Percentiles rank a stretch among this genome's conserved stretches.
Conservation (phyloP, 202 grass and related monocot species). For the Bolboschoenoplectus hybrid region DNA sequence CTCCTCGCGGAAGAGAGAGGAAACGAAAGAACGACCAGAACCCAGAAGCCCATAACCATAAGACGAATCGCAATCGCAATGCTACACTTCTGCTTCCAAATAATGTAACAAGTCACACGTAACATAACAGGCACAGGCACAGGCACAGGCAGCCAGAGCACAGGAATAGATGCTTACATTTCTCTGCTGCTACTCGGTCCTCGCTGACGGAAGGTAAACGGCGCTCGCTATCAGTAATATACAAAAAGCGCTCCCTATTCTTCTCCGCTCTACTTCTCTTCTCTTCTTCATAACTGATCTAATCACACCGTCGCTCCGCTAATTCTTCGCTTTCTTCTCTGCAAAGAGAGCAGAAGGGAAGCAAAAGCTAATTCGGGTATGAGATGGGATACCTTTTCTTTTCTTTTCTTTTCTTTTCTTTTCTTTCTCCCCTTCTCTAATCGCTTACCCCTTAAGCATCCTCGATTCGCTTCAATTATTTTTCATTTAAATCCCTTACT, state of each 20-base stretch:
- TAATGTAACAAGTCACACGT: no score
- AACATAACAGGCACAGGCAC: no score
- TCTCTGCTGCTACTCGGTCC: no score
- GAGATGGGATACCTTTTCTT: slow-evolving; percentile 22
- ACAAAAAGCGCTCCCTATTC: not conserved
- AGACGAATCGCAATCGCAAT: no score
- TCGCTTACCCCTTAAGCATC: slow-evolving; percentile 34
- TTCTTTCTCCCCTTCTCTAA: slow-evolving; percentile 9
- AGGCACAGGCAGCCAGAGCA: no score
- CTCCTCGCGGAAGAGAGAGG: no score
- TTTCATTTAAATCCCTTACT: not conserved
- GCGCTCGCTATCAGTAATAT: not conserved
- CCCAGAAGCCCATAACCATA: no score
- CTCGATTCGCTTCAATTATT: slow-evolving; percentile 10
- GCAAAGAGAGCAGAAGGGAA: not conserved
- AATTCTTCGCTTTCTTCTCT: not conserved
- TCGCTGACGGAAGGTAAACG: not conserved
- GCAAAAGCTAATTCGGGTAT: slow-evolving; percentile 15
- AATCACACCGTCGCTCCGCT: not conserved
- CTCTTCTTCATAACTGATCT: not conserved
- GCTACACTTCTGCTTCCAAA: no score
- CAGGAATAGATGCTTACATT: not conserved
- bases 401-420: slow-evolving; percentile 15
- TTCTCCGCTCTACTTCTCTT: not conserved
- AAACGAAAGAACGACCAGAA: no score